Conservation (phyloP, 106 monocot species). For the Dioscorea zingiberensis region DNA sequence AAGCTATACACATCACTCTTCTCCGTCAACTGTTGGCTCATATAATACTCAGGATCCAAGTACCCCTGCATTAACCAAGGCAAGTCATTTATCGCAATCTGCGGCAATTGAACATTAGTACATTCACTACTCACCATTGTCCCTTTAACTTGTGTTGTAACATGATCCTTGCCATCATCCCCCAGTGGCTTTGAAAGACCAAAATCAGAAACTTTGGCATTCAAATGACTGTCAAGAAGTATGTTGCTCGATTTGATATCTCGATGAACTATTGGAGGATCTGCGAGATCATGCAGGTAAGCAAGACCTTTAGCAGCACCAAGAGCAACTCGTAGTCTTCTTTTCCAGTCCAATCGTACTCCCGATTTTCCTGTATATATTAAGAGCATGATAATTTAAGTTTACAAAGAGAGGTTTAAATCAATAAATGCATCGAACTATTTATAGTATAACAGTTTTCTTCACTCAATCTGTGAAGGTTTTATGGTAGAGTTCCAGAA, state of each 20-base stretch:
- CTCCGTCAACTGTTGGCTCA: slow-evolving; percentile 65
- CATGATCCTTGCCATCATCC: slow-evolving; percentile 19
- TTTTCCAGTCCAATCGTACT: slow-evolving; percentile 59
- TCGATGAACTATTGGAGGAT: slow-evolving; percentile 74
- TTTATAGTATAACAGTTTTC: too few species aligned
- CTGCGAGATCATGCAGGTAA: slow-evolving; percentile 69
- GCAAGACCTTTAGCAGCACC: slow-evolving; percentile 68
- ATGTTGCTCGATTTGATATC: slow-evolving; percentile 81
- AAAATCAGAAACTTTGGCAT: slow-evolving; percentile 83
- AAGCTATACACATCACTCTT: slow-evolving; percentile 84
- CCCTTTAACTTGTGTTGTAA: slow-evolving; percentile 83
- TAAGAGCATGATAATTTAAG: too few species aligned
- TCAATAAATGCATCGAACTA: too few species aligned
- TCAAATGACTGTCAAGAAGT: slow-evolving; percentile 60
- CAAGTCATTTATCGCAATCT: background rate
- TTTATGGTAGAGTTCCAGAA: too few species aligned
- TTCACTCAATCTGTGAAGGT: too few species aligned
- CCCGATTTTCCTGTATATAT: slow-evolving; percentile 46
- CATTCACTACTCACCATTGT: slow-evolving; percentile 49
- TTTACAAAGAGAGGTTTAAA: too few species aligned
- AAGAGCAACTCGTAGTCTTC: slow-evolving; percentile 51
- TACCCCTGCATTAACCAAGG: slow-evolving; percentile 41
- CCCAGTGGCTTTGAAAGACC: slow-evolving; percentile 60
- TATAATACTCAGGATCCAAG: slow-evolving; percentile 81
- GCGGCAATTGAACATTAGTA: background rate